phyloP scores from a whole-genome alignment of 495 filamentous ascomycete species.

The Ascobolus immersus region DNA sequence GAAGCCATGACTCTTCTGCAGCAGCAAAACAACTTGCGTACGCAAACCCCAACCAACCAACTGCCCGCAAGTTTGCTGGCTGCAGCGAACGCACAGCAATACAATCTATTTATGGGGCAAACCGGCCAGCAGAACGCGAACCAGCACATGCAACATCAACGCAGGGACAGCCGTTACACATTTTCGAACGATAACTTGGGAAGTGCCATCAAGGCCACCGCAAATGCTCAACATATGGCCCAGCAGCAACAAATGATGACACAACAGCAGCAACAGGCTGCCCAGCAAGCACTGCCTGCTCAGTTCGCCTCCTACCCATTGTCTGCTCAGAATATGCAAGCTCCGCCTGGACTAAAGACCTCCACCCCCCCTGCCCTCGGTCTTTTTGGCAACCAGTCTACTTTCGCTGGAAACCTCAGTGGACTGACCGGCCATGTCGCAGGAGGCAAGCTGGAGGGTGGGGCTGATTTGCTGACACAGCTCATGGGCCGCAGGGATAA shows the following conservation, averaged over 20 bases:
- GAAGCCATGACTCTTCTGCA: conserved; percentile 36
- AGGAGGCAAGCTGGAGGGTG: conserved; percentile 12
- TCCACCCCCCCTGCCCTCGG: conserved; percentile 42
- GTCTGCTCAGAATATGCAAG: conserved; percentile 25
- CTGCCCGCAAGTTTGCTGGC: conserved; percentile 7
- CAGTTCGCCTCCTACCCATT: conserved; percentile 34
- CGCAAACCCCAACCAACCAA: background rate
- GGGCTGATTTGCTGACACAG: conserved; percentile 10
- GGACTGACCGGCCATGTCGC: too few relatives aligned
- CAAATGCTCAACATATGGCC: conserved; percentile 61
- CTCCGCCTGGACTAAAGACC: conserved; percentile 84
- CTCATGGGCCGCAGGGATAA: conserved; percentile 14
- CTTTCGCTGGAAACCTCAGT: too few relatives aligned
- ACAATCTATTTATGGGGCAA: background rate
- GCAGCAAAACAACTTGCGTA: conserved; percentile 29
- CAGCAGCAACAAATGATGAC: conserved; percentile 85
- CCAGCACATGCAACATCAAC: too few relatives aligned
- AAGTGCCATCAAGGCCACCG: conserved; percentile 48
- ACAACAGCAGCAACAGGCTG: conserved; percentile 31
- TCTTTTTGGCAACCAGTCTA: background rate
- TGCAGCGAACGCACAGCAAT: conserved; percentile 20
- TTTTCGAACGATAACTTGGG: conserved; percentile 51
- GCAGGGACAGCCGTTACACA: conserved; percentile 56
- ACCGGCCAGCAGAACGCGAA: too few relatives aligned
- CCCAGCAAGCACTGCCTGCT: conserved; percentile 29